These are phyloP conservation scores for Geotrichum macrosporum DNA, from an alignment of 1,139 yeast species.

Conservation along the genomic window DNA sequence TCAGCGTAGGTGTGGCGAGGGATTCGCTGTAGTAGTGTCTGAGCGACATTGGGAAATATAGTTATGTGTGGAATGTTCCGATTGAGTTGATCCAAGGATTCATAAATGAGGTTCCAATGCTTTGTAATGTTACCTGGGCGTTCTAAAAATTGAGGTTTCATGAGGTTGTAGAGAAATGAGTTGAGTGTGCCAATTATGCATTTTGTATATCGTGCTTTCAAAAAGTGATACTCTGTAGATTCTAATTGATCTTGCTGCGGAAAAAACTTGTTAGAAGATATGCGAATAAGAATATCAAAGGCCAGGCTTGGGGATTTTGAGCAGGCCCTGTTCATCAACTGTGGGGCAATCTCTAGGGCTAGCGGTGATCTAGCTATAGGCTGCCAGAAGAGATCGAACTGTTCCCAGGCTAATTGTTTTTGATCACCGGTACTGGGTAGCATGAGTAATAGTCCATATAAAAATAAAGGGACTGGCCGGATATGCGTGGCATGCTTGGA, in stretches of 20 bases:
- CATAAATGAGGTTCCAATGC: conserved; percentile 24
- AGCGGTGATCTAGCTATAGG: conserved; percentile 17
- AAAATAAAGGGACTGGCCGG: neutral
- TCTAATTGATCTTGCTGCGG: neutral
- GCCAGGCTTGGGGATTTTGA: conserved; percentile 18
- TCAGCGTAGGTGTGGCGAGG: conserved; percentile 25
- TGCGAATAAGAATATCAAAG: conserved; percentile 25
- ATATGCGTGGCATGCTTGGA: neutral
- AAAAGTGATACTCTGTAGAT: conserved; percentile 1
- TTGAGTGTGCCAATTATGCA: conserved; percentile 17
- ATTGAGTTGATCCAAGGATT: conserved; percentile 21
- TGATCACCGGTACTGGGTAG: neutral
- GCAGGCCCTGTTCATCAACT: conserved; percentile 11
- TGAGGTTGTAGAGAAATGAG: conserved; percentile 20
- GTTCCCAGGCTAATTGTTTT: neutral
- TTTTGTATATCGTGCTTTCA: conserved; percentile 14
- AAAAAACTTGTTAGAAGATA: conserved; percentile 8
- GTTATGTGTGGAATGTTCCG: conserved; percentile 18
- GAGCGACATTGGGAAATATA: conserved; percentile 24
- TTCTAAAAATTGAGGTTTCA: conserved; percentile 8
- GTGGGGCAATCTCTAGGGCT: conserved; percentile 5
- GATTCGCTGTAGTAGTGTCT: conserved; percentile 23
- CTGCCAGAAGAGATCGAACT: conserved; percentile 22
- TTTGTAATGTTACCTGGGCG: conserved; percentile 12
- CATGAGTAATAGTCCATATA: conserved; percentile 3